Evolutionary conservation across 495 filamentous ascomycete genomes (phyloP), one percentile per base, ranked within the genome.

Genomic region (Aspergillus homomorphus): DNA sequence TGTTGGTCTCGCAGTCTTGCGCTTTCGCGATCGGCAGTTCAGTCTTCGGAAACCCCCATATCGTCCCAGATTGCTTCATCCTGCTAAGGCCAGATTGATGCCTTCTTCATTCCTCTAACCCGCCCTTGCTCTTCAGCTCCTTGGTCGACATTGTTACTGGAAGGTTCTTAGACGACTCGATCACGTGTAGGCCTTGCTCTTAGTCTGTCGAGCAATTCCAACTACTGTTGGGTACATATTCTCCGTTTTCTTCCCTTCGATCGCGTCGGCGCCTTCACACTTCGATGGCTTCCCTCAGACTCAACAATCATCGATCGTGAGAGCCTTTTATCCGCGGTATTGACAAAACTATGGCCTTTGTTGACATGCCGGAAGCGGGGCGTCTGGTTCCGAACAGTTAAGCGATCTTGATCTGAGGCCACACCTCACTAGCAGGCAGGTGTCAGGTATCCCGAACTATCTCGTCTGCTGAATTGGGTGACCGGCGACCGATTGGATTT

Each of bases 261-360:
- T 18, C 48, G 24, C 23, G 23, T 51, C 18, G 48, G 24, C 24
- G 15, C 24, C 48, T 26, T 4, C 19, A 18, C 28, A 16, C 23
- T 4, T 16, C 46, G 10, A 18, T 30, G 48, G 48, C 9, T 28
- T 8, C 9, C 9, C 9, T 23, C 23, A 28, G 5, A 14, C 23
- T 22, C 21, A 46, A 33, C 54, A 46, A 30, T 15, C 14, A 56
- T 21, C 54, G 23, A 50, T 33, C 45, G 54, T 50, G 38, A 24
- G 20, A 50, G 23, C 48, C 48, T 30, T 18, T 14, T 22, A 23
- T 23, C 23, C 8, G 24, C 14, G 6, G 43, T 50, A 49, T 41
- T 21, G 20, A 46, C 48, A 26, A 43, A 49, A 38, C 22, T 21
- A 56, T 56, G 54, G 24, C 45, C 43, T 45, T 48, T 56, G 15